Conservation (phyloP, 2,329 filamentous ascomycete species). For the Proliferodiscus dingleyae region DNA sequence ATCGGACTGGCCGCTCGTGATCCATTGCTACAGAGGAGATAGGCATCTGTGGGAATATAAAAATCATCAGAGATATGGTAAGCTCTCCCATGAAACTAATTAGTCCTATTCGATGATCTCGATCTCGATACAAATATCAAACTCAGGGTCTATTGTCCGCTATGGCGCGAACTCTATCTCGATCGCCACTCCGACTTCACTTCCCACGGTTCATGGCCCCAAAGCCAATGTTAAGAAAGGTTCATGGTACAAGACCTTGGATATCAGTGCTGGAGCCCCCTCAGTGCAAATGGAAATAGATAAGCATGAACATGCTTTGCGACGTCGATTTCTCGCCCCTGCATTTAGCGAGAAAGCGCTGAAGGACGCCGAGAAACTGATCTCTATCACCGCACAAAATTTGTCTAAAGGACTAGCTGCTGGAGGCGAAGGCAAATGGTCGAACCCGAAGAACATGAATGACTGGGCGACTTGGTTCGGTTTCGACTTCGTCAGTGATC, state of each 20-base stretch:
- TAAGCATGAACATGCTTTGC: constrained; percentile 7
- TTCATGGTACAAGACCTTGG: constrained; percentile 13
- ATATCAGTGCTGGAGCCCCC: constrained; percentile 11
- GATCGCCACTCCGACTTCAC: constrained; percentile 3
- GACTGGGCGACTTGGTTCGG: constrained; percentile 34
- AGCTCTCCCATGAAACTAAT: not conserved
- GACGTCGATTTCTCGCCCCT: constrained; percentile 22
- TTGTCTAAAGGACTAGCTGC: constrained; percentile 2
- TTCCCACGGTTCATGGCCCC: constrained; percentile 8
- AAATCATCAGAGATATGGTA: constrained; percentile 17
- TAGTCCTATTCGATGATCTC: not conserved
- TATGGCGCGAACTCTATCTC: constrained; percentile 14
- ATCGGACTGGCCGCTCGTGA: constrained; percentile 13
- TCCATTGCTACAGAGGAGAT: constrained; percentile 11
- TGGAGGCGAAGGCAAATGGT: constrained; percentile 13
- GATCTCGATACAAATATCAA: not conserved
- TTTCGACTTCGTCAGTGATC: constrained; percentile 38
- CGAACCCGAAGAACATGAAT: constrained; percentile 20
- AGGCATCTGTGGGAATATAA: constrained; percentile 13
- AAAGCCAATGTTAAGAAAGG: constrained; percentile 19
- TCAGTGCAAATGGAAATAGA: constrained; percentile 15
- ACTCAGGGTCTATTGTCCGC: constrained; percentile 1
- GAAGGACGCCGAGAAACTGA: constrained; percentile 28
- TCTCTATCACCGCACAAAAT: constrained; percentile 9
- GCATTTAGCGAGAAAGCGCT: constrained; percentile 31